Percentiles rank a stretch among this genome's conserved stretches.
Conservation (phyloP, 1,284 basidiomycete genomes). For the Macrocystidia cucumis region DNA sequence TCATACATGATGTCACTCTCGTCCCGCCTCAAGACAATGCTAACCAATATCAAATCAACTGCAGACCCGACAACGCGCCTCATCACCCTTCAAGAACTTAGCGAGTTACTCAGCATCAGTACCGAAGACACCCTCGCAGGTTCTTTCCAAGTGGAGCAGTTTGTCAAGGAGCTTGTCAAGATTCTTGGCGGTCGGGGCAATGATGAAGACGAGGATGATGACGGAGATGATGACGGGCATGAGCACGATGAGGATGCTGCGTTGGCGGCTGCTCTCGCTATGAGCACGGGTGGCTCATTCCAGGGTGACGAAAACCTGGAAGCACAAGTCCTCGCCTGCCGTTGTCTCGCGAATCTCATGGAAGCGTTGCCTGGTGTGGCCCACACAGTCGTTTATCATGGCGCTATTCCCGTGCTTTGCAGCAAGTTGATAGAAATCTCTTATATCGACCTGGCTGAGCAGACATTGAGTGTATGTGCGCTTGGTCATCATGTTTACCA, state of each 20-base stretch:
- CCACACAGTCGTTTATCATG: constrained; percentile 91
- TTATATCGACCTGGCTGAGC: constrained; percentile 94
- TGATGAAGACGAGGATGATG: constrained; percentile 63
- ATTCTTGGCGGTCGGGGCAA: constrained; percentile 83
- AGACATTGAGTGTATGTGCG: constrained; percentile 84
- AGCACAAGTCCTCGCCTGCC: constrained; percentile 87
- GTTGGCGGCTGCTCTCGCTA: constrained; percentile 75
- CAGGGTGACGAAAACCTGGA: constrained; percentile 84
- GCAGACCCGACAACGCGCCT: constrained; percentile 79
- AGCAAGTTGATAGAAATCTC: constrained; percentile 93
- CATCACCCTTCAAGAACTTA: constrained; percentile 89
- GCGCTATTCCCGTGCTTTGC: constrained; percentile 91
- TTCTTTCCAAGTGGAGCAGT: constrained; percentile 89
- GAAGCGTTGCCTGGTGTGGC: constrained; percentile 92
- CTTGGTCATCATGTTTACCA: constrained; percentile 12
- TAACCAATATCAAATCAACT: constrained; percentile 81
- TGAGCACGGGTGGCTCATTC: constrained; percentile 58
- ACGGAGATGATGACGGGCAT: constrained; percentile 44
- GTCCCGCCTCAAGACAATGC: constrained; percentile 83
- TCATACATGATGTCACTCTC: constrained; percentile 87
- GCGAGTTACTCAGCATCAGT: constrained; percentile 91
- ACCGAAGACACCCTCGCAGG: constrained; percentile 96
- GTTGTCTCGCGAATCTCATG: constrained; percentile 94
- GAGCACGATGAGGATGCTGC: constrained; percentile 78
- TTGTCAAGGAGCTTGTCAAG: constrained; percentile 88